Conservation (phyloP, 805 yeast genomes). For the Blastobotrys peoriensis region DNA sequence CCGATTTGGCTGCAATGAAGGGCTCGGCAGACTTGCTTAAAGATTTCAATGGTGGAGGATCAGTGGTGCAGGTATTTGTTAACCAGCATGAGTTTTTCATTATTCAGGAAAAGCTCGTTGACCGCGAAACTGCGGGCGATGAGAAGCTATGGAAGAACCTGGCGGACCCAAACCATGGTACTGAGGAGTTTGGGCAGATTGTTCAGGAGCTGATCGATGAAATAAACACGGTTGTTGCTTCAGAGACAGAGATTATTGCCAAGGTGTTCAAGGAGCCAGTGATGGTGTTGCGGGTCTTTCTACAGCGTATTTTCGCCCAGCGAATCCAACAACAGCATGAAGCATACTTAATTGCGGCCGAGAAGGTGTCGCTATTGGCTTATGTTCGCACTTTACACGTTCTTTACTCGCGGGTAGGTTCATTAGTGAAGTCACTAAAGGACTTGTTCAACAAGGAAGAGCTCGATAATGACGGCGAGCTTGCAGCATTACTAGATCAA, state of each 20-base stretch:
- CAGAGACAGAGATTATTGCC: slow-evolving; percentile 67
- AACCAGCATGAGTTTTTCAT: slow-evolving; percentile 69
- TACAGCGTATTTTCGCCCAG: slow-evolving; percentile 73
- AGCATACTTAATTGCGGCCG: slow-evolving; percentile 54
- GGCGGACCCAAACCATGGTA: slow-evolving; percentile 51
- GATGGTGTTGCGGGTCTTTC: slow-evolving; percentile 60
- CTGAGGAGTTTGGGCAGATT: slow-evolving; percentile 44
- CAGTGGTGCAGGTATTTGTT: slow-evolving; percentile 76
- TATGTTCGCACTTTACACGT: slow-evolving; percentile 71
- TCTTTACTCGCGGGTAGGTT: slow-evolving; percentile 52
- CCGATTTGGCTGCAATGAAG: slow-evolving; percentile 64
- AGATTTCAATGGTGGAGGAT: slow-evolving; percentile 78
- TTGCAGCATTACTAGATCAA: slow-evolving; percentile 55
- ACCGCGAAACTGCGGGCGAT: slow-evolving; percentile 27
- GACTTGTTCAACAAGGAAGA: slow-evolving; percentile 41
- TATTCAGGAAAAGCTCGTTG: slow-evolving; percentile 39
- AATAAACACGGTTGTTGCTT: slow-evolving; percentile 51
- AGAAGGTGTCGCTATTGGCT: slow-evolving; percentile 52
- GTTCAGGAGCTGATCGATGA: slow-evolving; percentile 51
- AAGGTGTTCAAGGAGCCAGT: slow-evolving; percentile 67
- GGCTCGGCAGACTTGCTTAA: slow-evolving; percentile 66
- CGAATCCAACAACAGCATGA: slow-evolving; percentile 44
- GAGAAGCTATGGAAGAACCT: slow-evolving; percentile 48
- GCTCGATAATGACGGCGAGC: slow-evolving; percentile 35
- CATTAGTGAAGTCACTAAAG: slow-evolving; percentile 59